Evolutionary conservation across 441 rosid species (phyloP), one percentile per base, ranked within the genome.

Genomic region (Populus hybrid): DNA sequence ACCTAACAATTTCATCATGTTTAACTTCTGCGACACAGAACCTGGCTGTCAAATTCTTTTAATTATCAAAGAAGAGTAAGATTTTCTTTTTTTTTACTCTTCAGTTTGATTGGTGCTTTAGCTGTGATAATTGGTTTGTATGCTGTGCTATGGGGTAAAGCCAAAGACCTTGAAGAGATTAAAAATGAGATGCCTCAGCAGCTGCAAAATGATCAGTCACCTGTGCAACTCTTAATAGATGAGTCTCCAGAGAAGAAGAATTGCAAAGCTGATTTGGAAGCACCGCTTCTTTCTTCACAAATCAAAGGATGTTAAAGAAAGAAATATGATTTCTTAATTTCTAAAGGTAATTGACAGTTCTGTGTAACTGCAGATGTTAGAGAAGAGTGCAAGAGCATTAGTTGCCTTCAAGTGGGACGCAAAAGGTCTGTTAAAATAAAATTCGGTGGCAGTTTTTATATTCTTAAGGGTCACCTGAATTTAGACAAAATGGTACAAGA

Each of bases 111-210:
- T 67, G 94, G 97, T 40, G 95, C 88, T 50, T 54, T 84, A 67
- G 91, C 81, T 34, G 92, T 92, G 72, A 85, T 92, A 9, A 68
- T 83, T 79, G 97, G 98, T 14, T 80, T 92, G 35, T 94, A 92
- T 73, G 61, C 77, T 9, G 93, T 94, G 79, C 86, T 94, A 18
- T 92, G 98, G 96, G 93, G 96, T 30, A 92, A 92, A 84, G 89
- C 93, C 32, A 71, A 84, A 64, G 95, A 90, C 65, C 24, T 64
- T 10, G 73, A 10, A 69, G 78, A 50, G 57, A 78, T 16, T 34
- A 76, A 77, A 67, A 68, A 81, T 61, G 76, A 71, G 8, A 63
- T 42, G 28, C 78, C 81, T 61, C 70, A 81, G 9, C 81, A 86
- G 80, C 8, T 73, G 46, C 78, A 76, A 40, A 30, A 78, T 28